Conservation (phyloP, 2,329 filamentous ascomycete genomes). For the Verruconis gallopava region DNA sequence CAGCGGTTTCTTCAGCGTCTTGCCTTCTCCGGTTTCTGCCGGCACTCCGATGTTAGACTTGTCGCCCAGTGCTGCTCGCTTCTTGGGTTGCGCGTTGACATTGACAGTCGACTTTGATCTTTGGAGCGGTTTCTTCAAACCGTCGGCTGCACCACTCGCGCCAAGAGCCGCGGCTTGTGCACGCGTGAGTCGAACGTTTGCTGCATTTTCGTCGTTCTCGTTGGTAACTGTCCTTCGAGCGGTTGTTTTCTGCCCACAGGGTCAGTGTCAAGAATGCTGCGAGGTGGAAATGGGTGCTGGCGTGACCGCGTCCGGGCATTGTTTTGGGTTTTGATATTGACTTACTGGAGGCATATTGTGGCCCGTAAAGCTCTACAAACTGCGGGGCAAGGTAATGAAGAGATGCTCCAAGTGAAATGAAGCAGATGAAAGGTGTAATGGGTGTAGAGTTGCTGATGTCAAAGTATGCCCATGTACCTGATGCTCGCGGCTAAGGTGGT, state of each 20-base stretch:
- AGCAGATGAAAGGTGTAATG: constrained; percentile 9
- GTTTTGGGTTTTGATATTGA: constrained; percentile 14
- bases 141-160: constrained; percentile 19
- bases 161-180: constrained; percentile 70
- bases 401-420: neutral
- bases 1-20: constrained; percentile 62
- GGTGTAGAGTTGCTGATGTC: constrained; percentile 9
- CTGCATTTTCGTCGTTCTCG: constrained; percentile 58
- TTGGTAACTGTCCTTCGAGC: constrained; percentile 3
- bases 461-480: constrained; percentile 8
- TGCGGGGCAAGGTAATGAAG: neutral
- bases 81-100: constrained; percentile 41
- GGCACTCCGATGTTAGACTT: constrained; percentile 89
- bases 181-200: constrained; percentile 74
- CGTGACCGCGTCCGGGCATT: constrained; percentile 8
- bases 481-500: constrained; percentile 6
- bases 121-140: constrained; percentile 34
- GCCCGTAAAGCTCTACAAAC: neutral
- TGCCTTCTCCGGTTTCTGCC: constrained; percentile 31
- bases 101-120: constrained; percentile 39
- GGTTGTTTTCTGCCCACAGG: constrained; percentile 6
- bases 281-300: neutral
- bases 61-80: constrained; percentile 78
- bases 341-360: constrained; percentile 46
- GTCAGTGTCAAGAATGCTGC: constrained; percentile 4